phyloP scores from a whole-genome alignment of 176 grass and related monocot species.

The Guadua angustifolia region DNA sequence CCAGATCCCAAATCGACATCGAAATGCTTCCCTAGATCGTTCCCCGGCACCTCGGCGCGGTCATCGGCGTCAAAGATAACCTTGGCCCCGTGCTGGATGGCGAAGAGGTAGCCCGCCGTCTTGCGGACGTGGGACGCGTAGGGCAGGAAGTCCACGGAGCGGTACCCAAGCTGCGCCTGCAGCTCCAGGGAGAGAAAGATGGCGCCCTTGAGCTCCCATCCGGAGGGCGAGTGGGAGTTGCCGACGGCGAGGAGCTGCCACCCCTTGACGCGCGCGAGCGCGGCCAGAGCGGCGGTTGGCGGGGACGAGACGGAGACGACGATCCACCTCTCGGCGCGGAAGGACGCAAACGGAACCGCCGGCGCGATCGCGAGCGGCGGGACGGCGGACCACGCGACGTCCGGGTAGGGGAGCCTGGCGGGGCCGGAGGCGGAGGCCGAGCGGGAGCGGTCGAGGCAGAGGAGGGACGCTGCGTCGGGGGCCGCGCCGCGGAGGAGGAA shows the following conservation, averaged over 20 bases:
- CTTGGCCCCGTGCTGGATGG: slow-evolving; percentile 94
- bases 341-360: slow-evolving; percentile 56
- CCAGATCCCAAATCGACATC: slow-evolving; percentile 77
- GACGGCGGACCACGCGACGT: slow-evolving; percentile 69
- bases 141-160: slow-evolving; percentile 89
- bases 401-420: slow-evolving; percentile 63
- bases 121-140: slow-evolving; percentile 91
- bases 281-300: slow-evolving; percentile 67
- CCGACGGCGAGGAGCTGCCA: slow-evolving; percentile 96
- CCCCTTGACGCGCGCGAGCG: slow-evolving; percentile 69
- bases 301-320: slow-evolving; percentile 79
- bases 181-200: slow-evolving; percentile 94
- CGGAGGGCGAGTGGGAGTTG: slow-evolving; percentile 76
- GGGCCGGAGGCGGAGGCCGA: slow-evolving; percentile 27
- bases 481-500: slow-evolving; percentile 86
- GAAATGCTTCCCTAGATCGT: slow-evolving; percentile 79
- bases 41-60: slow-evolving; percentile 81
- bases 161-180: slow-evolving; percentile 88
- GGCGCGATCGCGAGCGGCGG: slow-evolving; percentile 53
- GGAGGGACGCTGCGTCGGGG: slow-evolving; percentile 67
- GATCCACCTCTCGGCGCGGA: slow-evolving; percentile 91
- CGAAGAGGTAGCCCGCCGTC: slow-evolving; percentile 88
- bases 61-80: slow-evolving; percentile 92
- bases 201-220: slow-evolving; percentile 91
- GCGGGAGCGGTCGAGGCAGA: slow-evolving; percentile 74